Base-by-base conservation (phyloP, 495 filamentous ascomycete species). In the Umbilicaria muhlenbergii region DNA sequence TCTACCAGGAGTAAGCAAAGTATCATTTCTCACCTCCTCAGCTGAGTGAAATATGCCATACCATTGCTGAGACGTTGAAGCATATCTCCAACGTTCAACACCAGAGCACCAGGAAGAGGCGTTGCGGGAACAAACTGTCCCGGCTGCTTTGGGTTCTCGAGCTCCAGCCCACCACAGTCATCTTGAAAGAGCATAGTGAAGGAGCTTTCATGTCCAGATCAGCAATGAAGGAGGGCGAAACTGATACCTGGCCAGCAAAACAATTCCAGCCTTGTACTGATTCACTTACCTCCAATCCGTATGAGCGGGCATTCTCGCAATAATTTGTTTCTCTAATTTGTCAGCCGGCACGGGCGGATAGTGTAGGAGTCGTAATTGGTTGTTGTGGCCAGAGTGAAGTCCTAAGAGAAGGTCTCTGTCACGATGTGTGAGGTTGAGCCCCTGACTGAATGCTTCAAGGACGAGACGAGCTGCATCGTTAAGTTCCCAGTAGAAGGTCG, bases 41-140 rank as follows among this genome's bases (percentile, higher is more conserved):
- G 7, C 19, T 5, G 19, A 41, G 8, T 14, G 19, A 3, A 17
- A 2, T 19, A 17, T 24, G 15, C 75, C 41, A 59, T 54, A 51
- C 75, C 70, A 49, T 80, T 81, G 19, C 70, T 77, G 40, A 77
- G 63, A 10, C 74, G 60, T 64, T 74, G 70, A 61, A 81, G 61
- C 49, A 77, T 74, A 50, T 80, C 77, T 0, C 74, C 77, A 43
- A 83, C 73, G 55, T 81, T 81, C 32, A 83, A 74, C 3, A 80
- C 77, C 11, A 77, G 55, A 0, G 74, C 73, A 12, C 73, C 74
- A 35, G 67, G 51, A 16, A 77, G 59, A 0, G 75, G 75, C n/a
- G 58, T 39, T 7, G 62, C 74, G 18, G 71, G 63, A 10, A 77
- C 51, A 48, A 77, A 83, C 6, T 55, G 61, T 0, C 69, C 72